Evolutionary conservation across 345 rosid genomes (phyloP), one percentile per base, ranked within the genome.

Genomic region (Laguncularia racemosa): DNA sequence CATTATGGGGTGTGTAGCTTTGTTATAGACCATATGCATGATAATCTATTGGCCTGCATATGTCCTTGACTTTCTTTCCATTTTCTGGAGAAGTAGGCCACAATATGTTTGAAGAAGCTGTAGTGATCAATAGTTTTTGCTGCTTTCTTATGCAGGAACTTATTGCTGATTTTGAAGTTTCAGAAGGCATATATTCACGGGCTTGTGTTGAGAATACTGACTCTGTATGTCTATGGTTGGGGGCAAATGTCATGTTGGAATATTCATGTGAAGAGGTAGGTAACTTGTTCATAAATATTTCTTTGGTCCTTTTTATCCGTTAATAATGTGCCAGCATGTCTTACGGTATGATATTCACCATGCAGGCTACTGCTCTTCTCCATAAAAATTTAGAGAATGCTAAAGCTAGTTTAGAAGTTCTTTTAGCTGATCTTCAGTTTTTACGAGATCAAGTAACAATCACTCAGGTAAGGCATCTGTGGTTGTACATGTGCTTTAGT

Each of bases 231-330:
- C 73, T 95, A 67, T 95, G 97, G 97, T 73, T 90, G 18, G 97
- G 89, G 64, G 96, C 96, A 62, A 95, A 90, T 71, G 96, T 95
- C 69, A 90, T 90, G 97, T 77, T 88, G 73, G 99, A 93, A 74
- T 88, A 90, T 73, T 87, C 99, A 58, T 76, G 83, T 46, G 91
- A 81, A 65, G 95, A 85, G 99, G 93, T 88, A 60, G 46, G 23
- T 16, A 62, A 50, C 69, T 21, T 66, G 56, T 52, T 21, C 61
- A 52, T 55, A 48, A 40, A 48, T 48, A 51, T 53, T 48, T 56
- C 57, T 54, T 57, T 20, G 14, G 8, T 19, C 13, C 26, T 50
- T 52, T 26, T 54, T 68, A 19, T 55, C 58, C 58, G 3, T 3
- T 53, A 55, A 38, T 33, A 20, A 55, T 38, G 46, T 33, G 16